phyloP scores from a whole-genome alignment of 2,329 filamentous ascomycete species.

The Boeremia lycopersici region DNA sequence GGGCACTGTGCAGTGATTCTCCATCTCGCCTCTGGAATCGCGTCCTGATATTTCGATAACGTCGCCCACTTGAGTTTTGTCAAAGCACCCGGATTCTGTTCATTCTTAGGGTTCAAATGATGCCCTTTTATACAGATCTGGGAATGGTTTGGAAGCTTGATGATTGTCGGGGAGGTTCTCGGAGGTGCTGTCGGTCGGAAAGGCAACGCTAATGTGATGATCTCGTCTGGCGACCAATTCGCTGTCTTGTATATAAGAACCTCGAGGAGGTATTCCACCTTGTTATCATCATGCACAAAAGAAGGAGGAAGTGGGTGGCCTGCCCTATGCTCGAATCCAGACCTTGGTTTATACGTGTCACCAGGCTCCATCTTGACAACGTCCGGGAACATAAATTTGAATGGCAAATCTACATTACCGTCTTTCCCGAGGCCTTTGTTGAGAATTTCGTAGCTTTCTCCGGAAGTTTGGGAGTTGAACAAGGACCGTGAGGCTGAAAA shows the following conservation, averaged over 20 bases:
- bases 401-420: background rate
- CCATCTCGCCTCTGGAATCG: background rate
- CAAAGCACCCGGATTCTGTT: background rate
- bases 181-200: background rate
- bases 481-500: background rate
- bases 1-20: background rate
- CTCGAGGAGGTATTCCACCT: background rate
- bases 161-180: background rate
- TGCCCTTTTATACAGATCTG: background rate
- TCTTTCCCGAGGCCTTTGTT: background rate
- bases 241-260: background rate
- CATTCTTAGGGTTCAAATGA: background rate
- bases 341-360: background rate
- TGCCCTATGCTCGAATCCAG: constrained; percentile 2
- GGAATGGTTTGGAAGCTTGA: background rate
- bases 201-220: background rate
- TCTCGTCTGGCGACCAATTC: background rate
- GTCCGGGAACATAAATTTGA: background rate
- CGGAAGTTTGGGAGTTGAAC: background rate
- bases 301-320: background rate
- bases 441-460: background rate
- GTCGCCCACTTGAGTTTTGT: constrained; percentile 5
- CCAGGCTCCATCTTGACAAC: background rate
- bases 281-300: background rate
- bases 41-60: background rate